Conservation (phyloP, 1,284 basidiomycete species). For the Cronartium quercuum region DNA sequence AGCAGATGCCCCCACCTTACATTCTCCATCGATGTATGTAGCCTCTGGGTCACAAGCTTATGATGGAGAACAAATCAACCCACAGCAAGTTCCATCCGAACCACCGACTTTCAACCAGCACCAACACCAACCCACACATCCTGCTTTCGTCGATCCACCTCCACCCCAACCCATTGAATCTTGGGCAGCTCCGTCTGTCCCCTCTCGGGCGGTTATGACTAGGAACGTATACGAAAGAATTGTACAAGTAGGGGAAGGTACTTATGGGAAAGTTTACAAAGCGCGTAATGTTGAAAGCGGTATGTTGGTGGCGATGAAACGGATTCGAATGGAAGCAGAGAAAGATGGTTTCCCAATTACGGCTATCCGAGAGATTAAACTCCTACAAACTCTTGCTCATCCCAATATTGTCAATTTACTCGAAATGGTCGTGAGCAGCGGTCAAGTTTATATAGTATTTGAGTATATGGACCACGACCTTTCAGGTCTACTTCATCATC, state of each 20-base stretch:
- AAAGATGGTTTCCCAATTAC: slow-evolving; percentile 98
- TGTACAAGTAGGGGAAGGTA: slow-evolving; percentile 94
- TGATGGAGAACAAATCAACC: background rate
- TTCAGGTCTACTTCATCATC: slow-evolving; percentile 88
- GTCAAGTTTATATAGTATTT: slow-evolving; percentile 97
- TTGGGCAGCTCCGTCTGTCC: background rate
- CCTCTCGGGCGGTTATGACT: slow-evolving; percentile 25
- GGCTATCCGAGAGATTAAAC: slow-evolving; percentile 97
- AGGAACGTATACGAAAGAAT: slow-evolving; percentile 72
- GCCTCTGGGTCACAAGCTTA: background rate
- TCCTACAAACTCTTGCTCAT: slow-evolving; percentile 83
- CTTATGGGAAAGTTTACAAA: slow-evolving; percentile 99
- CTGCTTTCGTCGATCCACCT: background rate
- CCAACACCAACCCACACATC: background rate
- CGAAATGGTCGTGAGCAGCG: slow-evolving; percentile 98
- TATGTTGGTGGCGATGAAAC: slow-evolving; percentile 80
- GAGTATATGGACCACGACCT: slow-evolving; percentile 99
- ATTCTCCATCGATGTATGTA: background rate
- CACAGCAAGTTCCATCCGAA: background rate
- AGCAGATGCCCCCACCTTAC: background rate
- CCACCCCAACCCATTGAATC: background rate
- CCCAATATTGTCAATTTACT: slow-evolving; percentile 79
- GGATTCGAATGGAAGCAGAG: slow-evolving; percentile 96
- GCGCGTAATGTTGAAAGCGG: slow-evolving; percentile 73
- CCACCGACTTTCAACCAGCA: background rate